phyloP scores from a whole-genome alignment of 2,329 filamentous ascomycete genomes.

The Epichloe scottii region DNA sequence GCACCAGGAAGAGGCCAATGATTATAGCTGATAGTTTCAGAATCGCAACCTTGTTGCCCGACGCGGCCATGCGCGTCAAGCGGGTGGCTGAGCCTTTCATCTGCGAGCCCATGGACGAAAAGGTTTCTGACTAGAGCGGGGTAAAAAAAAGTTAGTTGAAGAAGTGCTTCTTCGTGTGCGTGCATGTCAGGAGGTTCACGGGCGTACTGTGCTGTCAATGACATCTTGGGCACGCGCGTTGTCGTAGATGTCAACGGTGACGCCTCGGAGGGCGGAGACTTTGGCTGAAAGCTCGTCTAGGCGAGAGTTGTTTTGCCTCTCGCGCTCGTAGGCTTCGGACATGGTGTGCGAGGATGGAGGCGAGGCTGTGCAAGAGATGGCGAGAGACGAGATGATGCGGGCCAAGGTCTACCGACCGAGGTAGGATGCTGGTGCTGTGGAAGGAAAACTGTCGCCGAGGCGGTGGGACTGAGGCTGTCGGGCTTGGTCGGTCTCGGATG shows the following conservation, averaged over 20 bases:
- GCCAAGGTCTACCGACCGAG: background rate
- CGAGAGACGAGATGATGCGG: background rate
- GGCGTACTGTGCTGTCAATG: conserved; percentile 70
- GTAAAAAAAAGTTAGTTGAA: background rate
- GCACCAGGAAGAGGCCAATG: conserved; percentile 54
- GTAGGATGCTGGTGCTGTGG: background rate
- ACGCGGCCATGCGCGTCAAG: conserved; percentile 78
- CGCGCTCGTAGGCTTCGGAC: conserved; percentile 68
- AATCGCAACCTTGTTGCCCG: conserved; percentile 82
- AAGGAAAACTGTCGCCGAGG: background rate
- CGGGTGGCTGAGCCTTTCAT: conserved; percentile 75
- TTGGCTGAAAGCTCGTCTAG: conserved; percentile 85
- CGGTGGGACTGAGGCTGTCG: background rate
- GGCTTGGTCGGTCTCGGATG: no score
- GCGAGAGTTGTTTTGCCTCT: conserved; percentile 87
- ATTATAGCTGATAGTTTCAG: conserved; percentile 81
- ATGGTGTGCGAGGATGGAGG: conserved; percentile 26
- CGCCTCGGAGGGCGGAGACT: conserved; percentile 80
- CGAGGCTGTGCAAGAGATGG: background rate
- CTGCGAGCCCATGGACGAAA: conserved; percentile 72
- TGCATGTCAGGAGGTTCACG: background rate
- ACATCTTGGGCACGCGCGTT: conserved; percentile 79
- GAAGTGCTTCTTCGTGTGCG: background rate
- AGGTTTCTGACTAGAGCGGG: conserved; percentile 60
- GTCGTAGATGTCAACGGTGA: conserved; percentile 97